Conservation (phyloP, 108 stramenopile genomes). For the Discostella stelligeroides region DNA sequence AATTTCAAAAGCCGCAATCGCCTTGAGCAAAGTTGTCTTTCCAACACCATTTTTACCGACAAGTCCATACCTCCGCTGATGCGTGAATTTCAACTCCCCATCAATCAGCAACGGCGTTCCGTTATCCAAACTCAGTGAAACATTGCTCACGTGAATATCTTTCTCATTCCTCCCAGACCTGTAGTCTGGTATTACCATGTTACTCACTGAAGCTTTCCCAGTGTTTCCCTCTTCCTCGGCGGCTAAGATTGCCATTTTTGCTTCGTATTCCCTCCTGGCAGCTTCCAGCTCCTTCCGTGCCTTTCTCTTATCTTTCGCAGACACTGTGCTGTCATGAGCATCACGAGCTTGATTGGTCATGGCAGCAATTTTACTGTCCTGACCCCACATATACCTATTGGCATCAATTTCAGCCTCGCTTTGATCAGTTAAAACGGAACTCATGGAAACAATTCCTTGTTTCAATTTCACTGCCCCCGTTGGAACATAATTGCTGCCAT, state of each 20-base stretch:
- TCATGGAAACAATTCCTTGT: conserved; percentile 78
- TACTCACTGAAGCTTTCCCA: conserved; percentile 66
- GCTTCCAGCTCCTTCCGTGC: conserved; percentile 73
- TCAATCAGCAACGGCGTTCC: conserved; percentile 89
- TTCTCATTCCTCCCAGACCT: conserved; percentile 73
- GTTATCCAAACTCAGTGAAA: conserved; percentile 80
- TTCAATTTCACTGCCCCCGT: conserved; percentile 52
- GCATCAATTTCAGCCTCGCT: conserved; percentile 60
- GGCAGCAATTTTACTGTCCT: conserved; percentile 65
- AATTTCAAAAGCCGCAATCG: conserved; percentile 92
- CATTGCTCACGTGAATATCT: conserved; percentile 85
- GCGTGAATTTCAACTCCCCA: conserved; percentile 91
- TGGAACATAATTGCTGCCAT: conserved; percentile 15
- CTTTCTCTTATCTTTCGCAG: conserved; percentile 80
- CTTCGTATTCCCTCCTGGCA: conserved; percentile 62
- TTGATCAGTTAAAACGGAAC: conserved; percentile 56
- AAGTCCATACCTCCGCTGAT: conserved; percentile 82
- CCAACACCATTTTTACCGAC: conserved; percentile 57
- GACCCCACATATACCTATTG: conserved; percentile 70
- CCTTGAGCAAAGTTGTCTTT: conserved; percentile 94
- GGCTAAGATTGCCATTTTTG: conserved; percentile 48
- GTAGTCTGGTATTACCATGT: conserved; percentile 86
- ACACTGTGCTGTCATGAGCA: conserved; percentile 62
- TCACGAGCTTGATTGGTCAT: conserved; percentile 76
- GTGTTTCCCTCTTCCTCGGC: conserved; percentile 56